Evolutionary conservation across 371 early-diverging fungal species (phyloP).

Genomic region (Mucor plumbeus): DNA sequence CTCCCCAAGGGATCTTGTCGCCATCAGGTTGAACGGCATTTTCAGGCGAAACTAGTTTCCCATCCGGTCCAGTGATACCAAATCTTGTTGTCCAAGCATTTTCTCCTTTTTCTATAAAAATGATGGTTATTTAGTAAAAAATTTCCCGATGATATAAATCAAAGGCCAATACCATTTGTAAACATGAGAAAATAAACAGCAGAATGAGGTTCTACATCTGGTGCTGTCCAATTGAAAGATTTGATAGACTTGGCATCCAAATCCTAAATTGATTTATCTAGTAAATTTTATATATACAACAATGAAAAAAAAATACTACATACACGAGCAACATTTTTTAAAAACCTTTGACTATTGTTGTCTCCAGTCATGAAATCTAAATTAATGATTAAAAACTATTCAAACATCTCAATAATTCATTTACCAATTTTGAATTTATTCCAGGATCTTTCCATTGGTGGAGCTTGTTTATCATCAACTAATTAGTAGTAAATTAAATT

Average conservation of each 20-base stretch:
- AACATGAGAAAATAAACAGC: constrained; percentile 57
- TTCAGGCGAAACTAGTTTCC: constrained; percentile 33
- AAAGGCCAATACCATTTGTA: constrained; percentile 40
- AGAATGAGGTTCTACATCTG: constrained; percentile 45
- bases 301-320: neutral
- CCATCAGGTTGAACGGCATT: constrained; percentile 45
- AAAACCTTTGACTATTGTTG: constrained; percentile 34
- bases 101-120: constrained; percentile 35
- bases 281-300: neutral
- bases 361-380: constrained; percentile 54
- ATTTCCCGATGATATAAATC: neutral
- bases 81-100: constrained; percentile 53
- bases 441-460: constrained; percentile 33
- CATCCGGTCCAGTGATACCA: constrained; percentile 37
- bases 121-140: neutral
- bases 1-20: constrained; percentile 52
- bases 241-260: constrained; percentile 28
- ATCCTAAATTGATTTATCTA: constrained; percentile 11
- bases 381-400: neutral
- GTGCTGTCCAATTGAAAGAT: constrained; percentile 39
- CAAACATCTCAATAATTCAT: neutral
- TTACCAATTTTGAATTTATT: constrained; percentile 47
- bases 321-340: constrained; percentile 39
- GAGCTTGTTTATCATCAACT: constrained; percentile 34
- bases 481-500: too few species aligned